Percentiles rank a stretch among this genome's conserved stretches.
Evolutionary conservation across 805 yeast genomes (phyloP).

Genomic region (Zygotorulaspora florentina): DNA sequence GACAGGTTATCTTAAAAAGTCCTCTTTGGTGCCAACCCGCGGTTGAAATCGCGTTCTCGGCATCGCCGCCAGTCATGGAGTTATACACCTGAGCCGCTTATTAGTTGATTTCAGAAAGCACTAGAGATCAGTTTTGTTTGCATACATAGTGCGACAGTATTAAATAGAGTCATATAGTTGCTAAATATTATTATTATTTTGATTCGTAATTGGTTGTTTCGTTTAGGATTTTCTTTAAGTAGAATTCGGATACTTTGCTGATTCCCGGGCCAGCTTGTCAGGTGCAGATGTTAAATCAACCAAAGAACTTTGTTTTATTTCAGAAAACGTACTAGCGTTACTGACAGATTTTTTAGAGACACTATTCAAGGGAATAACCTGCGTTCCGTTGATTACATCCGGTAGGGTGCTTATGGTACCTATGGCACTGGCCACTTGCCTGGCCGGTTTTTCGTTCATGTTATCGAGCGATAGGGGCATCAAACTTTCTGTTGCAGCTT

Average conservation of each 20-base stretch:
- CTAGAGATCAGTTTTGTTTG: no score
- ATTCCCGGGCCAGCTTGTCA: constrained; percentile 3
- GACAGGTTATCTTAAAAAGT: no score
- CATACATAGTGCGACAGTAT: no score
- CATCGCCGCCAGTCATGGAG: no score
- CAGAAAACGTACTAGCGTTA: constrained; percentile 6
- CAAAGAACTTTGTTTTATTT: constrained; percentile 10
- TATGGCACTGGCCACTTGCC: constrained; percentile 12
- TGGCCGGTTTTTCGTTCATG: constrained; percentile 1
- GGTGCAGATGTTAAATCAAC: constrained; percentile 8
- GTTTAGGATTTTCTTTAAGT: constrained; percentile 1
- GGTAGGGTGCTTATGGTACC: constrained; percentile 19
- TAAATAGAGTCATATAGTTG: no score
- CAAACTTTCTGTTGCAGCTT: constrained; percentile 1
- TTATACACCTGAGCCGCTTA: no score
- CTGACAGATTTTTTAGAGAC: constrained; percentile 4
- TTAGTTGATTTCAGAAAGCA: no score
- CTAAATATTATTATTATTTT: no score
- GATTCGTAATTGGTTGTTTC: background rate
- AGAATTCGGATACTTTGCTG: constrained; percentile 13
- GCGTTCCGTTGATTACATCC: constrained; percentile 17
- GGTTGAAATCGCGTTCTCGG: no score
- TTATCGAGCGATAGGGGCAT: constrained; percentile 1
- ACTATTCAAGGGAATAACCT: constrained; percentile 6
- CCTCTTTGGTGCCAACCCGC: no score